These are phyloP conservation scores for Oryza coarctata DNA, from an alignment of 176 grass and related monocot species.

Conservation along the genomic window DNA sequence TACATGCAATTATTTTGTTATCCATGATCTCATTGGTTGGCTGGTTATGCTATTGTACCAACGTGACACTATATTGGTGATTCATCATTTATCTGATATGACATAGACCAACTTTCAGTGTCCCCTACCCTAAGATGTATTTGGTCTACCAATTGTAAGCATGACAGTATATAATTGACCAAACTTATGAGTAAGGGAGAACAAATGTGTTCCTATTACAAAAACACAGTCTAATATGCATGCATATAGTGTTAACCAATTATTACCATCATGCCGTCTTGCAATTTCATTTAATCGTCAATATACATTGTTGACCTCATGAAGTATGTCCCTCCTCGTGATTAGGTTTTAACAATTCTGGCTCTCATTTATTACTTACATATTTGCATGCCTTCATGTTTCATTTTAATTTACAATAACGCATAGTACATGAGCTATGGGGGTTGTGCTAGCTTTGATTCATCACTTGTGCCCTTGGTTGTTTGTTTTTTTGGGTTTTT, in stretches of 20 bases:
- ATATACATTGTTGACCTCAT: not conserved
- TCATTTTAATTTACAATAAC: not conserved
- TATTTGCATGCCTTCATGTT: not conserved
- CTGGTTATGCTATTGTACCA: conserved; percentile 10
- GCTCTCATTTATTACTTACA: not conserved
- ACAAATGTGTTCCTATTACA: conserved; percentile 10
- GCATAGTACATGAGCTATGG: not conserved
- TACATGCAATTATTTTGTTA: conserved; percentile 1
- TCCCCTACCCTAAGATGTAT: not conserved
- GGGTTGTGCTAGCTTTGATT: not conserved
- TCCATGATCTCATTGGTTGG: not conserved
- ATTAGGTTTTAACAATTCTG: not conserved
- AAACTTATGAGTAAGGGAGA: not conserved
- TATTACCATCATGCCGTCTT: not conserved
- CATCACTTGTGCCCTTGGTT: not conserved
- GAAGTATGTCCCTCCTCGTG: not conserved
- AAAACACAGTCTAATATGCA: not conserved
- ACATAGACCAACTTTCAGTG: not conserved
- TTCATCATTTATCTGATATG: not conserved
- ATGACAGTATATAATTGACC: not conserved
- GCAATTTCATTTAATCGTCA: not conserved
- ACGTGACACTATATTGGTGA: not conserved
- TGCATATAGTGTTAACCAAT: not conserved
- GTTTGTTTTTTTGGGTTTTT: not conserved
- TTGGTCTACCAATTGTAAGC: not conserved